phyloP scores from a whole-genome alignment of 768 basidiomycete species.

The Termitomyces heimii region DNA sequence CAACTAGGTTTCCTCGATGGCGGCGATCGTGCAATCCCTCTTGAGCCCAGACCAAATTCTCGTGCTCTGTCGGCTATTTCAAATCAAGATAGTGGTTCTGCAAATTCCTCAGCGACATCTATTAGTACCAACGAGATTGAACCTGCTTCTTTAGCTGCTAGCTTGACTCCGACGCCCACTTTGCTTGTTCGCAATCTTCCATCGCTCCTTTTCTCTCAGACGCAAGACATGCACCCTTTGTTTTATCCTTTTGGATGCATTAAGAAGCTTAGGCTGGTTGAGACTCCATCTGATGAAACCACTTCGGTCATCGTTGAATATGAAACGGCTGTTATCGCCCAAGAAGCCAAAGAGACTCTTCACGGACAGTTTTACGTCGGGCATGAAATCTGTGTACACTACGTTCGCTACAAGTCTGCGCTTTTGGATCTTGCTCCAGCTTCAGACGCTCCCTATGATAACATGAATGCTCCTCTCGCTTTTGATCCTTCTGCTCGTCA shows the following conservation, averaged over 20 bases:
- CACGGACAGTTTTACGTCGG: conserved; percentile 59
- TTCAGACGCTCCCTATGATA: conserved; percentile 8
- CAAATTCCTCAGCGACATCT: conserved; percentile 29
- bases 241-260: conserved; percentile 68
- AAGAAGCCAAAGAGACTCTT: conserved; percentile 59
- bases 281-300: conserved; percentile 31
- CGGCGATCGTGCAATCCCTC: conserved; percentile 65
- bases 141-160: conserved; percentile 24
- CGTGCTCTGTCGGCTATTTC: conserved; percentile 12
- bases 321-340: conserved; percentile 42
- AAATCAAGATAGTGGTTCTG: conserved; percentile 18
- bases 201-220: conserved; percentile 58
- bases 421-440: conserved; percentile 14
- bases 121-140: conserved; percentile 24
- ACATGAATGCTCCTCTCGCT: conserved; percentile 10
- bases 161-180: conserved; percentile 38
- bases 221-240: conserved; percentile 64
- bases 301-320: conserved; percentile 65
- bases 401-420: conserved; percentile 21
- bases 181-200: conserved; percentile 65
- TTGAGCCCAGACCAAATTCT: conserved; percentile 38
- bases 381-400: conserved; percentile 29
- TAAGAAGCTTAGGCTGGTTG: conserved; percentile 51
- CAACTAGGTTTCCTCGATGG: conserved; percentile 70
- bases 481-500: conserved; percentile 12